These are phyloP conservation scores for Solanum dulcamara DNA, from an alignment of 257 asterid genomes.

Conservation along the genomic window DNA sequence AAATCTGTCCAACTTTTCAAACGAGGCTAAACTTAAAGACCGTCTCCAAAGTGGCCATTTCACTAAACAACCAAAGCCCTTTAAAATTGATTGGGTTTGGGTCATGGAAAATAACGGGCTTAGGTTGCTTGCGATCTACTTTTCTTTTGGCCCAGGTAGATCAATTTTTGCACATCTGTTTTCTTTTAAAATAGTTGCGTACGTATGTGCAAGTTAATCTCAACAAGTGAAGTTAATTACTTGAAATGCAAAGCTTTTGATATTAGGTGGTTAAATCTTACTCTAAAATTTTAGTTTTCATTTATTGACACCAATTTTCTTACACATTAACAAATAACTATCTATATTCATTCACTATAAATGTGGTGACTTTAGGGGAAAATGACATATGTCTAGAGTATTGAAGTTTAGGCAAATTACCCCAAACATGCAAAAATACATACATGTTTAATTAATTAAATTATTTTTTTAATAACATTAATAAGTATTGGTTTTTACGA, in stretches of 20 bases:
- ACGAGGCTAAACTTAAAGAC: neutral
- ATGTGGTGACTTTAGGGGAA: neutral
- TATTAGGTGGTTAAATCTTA: neutral
- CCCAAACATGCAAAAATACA: neutral
- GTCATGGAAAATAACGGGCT: neutral
- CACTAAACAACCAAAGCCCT: neutral
- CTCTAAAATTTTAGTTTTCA: neutral
- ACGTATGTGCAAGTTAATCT: too few species aligned
- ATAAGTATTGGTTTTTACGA: neutral
- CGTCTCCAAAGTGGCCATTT: neutral
- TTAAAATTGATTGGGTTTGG: neutral
- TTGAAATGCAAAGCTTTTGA: neutral
- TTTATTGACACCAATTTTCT: too few species aligned
- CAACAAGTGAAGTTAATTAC: neutral
- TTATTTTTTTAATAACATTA: neutral
- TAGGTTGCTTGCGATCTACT: neutral
- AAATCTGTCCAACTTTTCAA: too few species aligned
- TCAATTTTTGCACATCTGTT: neutral
- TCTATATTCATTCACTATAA: neutral
- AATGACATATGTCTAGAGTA: neutral
- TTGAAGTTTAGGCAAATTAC: neutral
- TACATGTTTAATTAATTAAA: neutral
- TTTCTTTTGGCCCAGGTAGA: neutral
- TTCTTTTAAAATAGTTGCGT: too few species aligned
- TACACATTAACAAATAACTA: too few species aligned